Conservation (phyloP, 2,329 filamentous ascomycete genomes). For the Purpureocillium lavendulum region DNA sequence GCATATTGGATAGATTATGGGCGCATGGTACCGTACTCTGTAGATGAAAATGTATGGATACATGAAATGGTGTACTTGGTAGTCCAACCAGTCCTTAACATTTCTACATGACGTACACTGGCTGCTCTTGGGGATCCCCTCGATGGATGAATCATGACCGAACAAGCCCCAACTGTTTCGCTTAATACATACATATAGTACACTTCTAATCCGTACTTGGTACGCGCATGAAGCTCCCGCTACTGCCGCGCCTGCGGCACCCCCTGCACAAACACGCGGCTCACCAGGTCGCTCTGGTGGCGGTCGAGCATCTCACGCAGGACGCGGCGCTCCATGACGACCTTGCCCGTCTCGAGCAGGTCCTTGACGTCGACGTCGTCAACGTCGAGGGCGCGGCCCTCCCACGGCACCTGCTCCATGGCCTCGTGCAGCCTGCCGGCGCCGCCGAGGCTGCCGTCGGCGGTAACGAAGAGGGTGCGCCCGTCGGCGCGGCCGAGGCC, state of each 20-base stretch:
- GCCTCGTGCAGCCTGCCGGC: conserved; percentile 54
- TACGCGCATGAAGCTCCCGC: too few relatives aligned
- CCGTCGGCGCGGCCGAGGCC: conserved; percentile 59
- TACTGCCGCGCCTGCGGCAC: neutral
- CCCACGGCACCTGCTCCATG: conserved; percentile 52
- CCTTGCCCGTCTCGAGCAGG: conserved; percentile 71
- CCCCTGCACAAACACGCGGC: conserved; percentile 29
- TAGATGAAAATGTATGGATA: too few relatives aligned
- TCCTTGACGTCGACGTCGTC: conserved; percentile 95
- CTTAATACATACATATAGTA: too few relatives aligned
- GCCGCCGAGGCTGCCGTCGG: conserved; percentile 44
- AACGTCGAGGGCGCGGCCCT: conserved; percentile 61
- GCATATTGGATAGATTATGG: too few relatives aligned
- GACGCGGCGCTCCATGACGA: conserved; percentile 80
- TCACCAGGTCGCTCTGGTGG: conserved; percentile 61
- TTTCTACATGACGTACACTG: too few relatives aligned
- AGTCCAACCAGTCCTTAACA: too few relatives aligned
- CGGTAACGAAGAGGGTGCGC: conserved; percentile 68
- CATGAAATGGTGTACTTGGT: too few relatives aligned
- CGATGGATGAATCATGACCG: too few relatives aligned
- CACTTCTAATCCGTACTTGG: too few relatives aligned
- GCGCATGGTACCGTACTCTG: too few relatives aligned
- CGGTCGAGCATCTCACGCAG: conserved; percentile 64
- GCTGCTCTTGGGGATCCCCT: too few relatives aligned
- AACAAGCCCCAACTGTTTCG: too few relatives aligned